Conservation (phyloP, 345 rosid species). For the Brassica juncea region DNA sequence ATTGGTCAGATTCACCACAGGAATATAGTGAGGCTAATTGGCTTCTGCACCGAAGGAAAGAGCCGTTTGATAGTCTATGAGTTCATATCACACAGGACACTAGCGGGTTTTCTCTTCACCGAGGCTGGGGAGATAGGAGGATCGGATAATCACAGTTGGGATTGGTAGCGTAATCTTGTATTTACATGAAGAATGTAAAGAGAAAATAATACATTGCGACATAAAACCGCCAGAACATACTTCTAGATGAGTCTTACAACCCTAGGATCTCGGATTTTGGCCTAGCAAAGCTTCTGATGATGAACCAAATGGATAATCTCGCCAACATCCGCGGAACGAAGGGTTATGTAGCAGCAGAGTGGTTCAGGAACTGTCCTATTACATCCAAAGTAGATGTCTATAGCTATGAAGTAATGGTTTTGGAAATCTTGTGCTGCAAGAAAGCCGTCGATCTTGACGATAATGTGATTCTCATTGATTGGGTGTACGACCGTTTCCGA, state of each 20-base stretch:
- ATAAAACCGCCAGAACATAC: conserved; percentile 56
- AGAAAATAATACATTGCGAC: conserved; percentile 52
- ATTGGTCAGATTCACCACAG: conserved; percentile 51
- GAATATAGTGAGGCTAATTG: conserved; percentile 49
- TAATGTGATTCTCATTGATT: conserved; percentile 32
- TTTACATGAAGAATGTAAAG: conserved; percentile 53
- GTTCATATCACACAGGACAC: conserved; percentile 43
- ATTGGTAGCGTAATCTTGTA: conserved; percentile 47
- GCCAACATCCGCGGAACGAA: conserved; percentile 46
- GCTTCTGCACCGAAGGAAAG: conserved; percentile 42
- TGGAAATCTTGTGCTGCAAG: conserved; percentile 42
- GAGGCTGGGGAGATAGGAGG: conserved; percentile 45
- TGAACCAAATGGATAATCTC: conserved; percentile 44
- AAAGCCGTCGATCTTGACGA: conserved; percentile 34
- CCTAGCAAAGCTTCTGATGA: conserved; percentile 29
- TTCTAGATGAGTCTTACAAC: conserved; percentile 37
- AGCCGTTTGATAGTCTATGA: conserved; percentile 50
- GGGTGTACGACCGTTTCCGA: conserved; percentile 53
- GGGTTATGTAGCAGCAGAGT: conserved; percentile 52
- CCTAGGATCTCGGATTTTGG: conserved; percentile 51
- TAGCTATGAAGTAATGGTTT: conserved; percentile 42
- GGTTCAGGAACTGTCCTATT: conserved; percentile 47
- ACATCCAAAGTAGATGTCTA: conserved; percentile 43
- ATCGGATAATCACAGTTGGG: conserved; percentile 24
- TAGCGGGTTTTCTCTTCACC: conserved; percentile 45